Conservation (phyloP, 164 flowering plant genomes). For the Macadamia integrifolia region DNA sequence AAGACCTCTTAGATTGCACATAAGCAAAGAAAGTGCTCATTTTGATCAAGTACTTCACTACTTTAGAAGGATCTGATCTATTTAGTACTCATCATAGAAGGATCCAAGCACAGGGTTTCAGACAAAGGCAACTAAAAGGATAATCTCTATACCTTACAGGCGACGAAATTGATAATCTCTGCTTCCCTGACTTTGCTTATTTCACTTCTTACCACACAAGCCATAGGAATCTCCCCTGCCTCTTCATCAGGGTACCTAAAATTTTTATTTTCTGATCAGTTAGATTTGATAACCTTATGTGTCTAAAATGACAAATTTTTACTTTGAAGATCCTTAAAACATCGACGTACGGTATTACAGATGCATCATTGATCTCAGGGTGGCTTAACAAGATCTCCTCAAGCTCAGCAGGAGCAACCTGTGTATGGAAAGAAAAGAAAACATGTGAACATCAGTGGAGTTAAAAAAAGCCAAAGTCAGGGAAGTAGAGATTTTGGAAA, state of each 20-base stretch:
- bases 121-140: too few relatives aligned
- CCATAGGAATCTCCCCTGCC: conserved; percentile 32
- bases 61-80: too few relatives aligned
- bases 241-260: conserved; percentile 25
- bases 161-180: conserved; percentile 20
- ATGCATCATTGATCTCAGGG: conserved; percentile 22
- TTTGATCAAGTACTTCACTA: too few relatives aligned
- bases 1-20: too few relatives aligned
- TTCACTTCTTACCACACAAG: conserved; percentile 18
- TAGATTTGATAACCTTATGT: neutral
- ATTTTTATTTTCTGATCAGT: neutral
- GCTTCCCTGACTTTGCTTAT: conserved; percentile 14
- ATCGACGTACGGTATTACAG: conserved; percentile 29
- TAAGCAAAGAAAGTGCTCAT: too few relatives aligned
- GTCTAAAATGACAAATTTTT: neutral
- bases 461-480: too few relatives aligned
- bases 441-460: too few relatives aligned
- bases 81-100: too few relatives aligned
- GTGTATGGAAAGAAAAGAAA: neutral
- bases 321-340: too few relatives aligned
- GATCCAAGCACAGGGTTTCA: too few relatives aligned
- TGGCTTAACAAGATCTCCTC: conserved; percentile 22
- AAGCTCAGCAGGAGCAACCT: conserved; percentile 36
- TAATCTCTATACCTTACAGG: conserved; percentile 18
- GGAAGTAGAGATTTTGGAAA: too few relatives aligned